Conservation (phyloP, 2,329 filamentous ascomycete species). For the Phialophora expanda region DNA sequence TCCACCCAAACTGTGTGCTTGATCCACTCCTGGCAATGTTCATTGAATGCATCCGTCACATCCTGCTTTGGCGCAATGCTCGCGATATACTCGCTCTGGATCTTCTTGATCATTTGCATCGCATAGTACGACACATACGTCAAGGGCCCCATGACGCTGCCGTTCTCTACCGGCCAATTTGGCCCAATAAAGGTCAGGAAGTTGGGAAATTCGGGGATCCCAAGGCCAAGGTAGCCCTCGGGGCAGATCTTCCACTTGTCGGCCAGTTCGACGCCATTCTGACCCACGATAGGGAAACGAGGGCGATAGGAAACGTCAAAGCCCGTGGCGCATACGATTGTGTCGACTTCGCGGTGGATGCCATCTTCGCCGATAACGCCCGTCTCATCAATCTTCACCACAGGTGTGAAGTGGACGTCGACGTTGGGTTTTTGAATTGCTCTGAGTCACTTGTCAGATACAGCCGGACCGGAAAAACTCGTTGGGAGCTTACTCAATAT, state of each 20-base stretch:
- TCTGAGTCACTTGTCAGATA: slow-evolving; percentile 13
- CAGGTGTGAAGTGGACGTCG: slow-evolving; percentile 57
- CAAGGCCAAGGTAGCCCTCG: slow-evolving; percentile 40
- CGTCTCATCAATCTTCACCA: slow-evolving; percentile 53
- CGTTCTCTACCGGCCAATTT: slow-evolving; percentile 54
- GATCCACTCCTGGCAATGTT: slow-evolving; percentile 54
- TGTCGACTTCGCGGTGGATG: slow-evolving; percentile 43
- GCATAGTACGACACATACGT: slow-evolving; percentile 50
- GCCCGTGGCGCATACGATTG: slow-evolving; percentile 50
- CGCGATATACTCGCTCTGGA: slow-evolving; percentile 52
- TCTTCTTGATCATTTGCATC: slow-evolving; percentile 48
- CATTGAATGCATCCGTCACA: slow-evolving; percentile 45
- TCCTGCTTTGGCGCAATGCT: slow-evolving; percentile 46
- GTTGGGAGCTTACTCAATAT: slow-evolving; percentile 46
- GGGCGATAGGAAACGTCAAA: slow-evolving; percentile 51
- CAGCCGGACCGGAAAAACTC: not conserved
- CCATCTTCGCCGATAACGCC: slow-evolving; percentile 48
- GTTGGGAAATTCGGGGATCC: slow-evolving; percentile 41
- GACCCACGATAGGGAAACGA: slow-evolving; percentile 51
- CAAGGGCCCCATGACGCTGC: slow-evolving; percentile 52
- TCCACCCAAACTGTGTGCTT: slow-evolving; percentile 58
- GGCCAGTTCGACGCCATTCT: slow-evolving; percentile 49
- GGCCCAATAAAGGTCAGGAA: slow-evolving; percentile 41
- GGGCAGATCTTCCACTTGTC: slow-evolving; percentile 51
- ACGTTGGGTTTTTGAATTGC: slow-evolving; percentile 58